Percentiles rank a stretch among this genome's conserved stretches.
phyloP scores from a whole-genome alignment of 306 rosid genomes.

The Sicyos edulis region DNA sequence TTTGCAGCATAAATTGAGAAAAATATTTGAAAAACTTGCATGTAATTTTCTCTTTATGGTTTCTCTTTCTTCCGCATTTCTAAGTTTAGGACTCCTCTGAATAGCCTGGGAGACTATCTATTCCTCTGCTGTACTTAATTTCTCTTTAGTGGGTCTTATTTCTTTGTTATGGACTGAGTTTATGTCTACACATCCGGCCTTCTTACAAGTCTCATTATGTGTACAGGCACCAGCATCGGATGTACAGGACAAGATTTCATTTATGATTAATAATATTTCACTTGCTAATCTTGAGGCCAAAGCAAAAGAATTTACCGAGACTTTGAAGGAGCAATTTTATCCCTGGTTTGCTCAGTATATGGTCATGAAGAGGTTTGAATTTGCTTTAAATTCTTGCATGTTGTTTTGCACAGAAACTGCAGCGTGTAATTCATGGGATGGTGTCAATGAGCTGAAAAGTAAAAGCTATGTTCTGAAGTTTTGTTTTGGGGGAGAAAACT shows the following conservation, averaged over 20 bases:
- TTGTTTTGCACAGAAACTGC: not conserved
- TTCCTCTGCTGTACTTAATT: conserved; percentile 10
- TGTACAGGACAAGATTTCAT: conserved; percentile 90
- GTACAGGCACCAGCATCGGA: conserved; percentile 91
- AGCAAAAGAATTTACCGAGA: conserved; percentile 65
- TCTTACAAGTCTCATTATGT: conserved; percentile 21
- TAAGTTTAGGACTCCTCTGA: not conserved
- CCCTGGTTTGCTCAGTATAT: conserved; percentile 99
- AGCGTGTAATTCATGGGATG: not conserved
- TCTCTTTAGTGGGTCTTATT: not conserved
- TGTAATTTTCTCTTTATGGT: not conserved
- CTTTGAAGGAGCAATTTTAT: conserved; percentile 73
- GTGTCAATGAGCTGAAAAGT: not conserved
- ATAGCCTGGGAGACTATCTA: not conserved
- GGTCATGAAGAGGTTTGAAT: conserved; percentile 92
- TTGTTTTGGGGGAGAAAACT: not conserved
- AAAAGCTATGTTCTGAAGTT: not conserved
- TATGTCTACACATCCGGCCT: conserved; percentile 13
- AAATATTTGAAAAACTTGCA: not conserved
- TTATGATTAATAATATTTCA: conserved; percentile 82
- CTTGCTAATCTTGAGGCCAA: conserved; percentile 64
- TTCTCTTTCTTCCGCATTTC: not conserved
- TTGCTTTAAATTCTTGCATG: not conserved
- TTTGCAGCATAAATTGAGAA: conserved; percentile 1
- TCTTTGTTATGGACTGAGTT: conserved; percentile 15